These are phyloP conservation scores for Candida pseudofarinosa DNA, from an alignment of 805 yeast species.

Conservation along the genomic window DNA sequence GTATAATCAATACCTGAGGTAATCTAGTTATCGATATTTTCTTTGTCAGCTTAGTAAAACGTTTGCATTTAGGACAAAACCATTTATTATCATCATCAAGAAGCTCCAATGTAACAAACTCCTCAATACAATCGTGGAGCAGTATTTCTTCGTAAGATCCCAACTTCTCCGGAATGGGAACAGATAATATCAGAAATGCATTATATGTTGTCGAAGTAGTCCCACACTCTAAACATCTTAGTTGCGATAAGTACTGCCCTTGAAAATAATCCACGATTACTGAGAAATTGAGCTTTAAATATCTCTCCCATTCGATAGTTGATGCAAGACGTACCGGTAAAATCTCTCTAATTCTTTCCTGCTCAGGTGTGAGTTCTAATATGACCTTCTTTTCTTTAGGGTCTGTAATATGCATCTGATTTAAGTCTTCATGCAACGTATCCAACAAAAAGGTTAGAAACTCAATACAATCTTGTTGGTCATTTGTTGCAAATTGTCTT, in stretches of 20 bases:
- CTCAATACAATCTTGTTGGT: slow-evolving; percentile 86
- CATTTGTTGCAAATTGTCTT: slow-evolving; percentile 56
- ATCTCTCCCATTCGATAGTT: slow-evolving; percentile 88
- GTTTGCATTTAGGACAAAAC: slow-evolving; percentile 76
- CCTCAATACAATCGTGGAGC: slow-evolving; percentile 67
- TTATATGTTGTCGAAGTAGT: slow-evolving; percentile 82
- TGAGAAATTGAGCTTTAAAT: slow-evolving; percentile 73
- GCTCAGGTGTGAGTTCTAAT: slow-evolving; percentile 51
- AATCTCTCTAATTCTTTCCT: slow-evolving; percentile 68
- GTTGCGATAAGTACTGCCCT: slow-evolving; percentile 82
- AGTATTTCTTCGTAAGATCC: slow-evolving; percentile 19
- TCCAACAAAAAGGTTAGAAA: slow-evolving; percentile 73
- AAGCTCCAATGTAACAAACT: slow-evolving; percentile 70
- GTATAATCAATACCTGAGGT: slow-evolving; percentile 77
- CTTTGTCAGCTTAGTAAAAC: slow-evolving; percentile 61
- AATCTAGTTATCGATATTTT: slow-evolving; percentile 68
- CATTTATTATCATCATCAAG: slow-evolving; percentile 78
- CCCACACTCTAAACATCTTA: slow-evolving; percentile 69
- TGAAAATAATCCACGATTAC: slow-evolving; percentile 77
- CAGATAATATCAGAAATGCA: slow-evolving; percentile 71
- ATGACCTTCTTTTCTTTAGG: slow-evolving; percentile 31
- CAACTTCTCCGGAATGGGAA: slow-evolving; percentile 65
- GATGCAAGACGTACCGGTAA: slow-evolving; percentile 78
- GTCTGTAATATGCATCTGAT: slow-evolving; percentile 46
- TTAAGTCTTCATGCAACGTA: slow-evolving; percentile 78